Evolutionary conservation across 495 filamentous ascomycete genomes (phyloP), one percentile per base, ranked within the genome.

Genomic region (Podospora conica): DNA sequence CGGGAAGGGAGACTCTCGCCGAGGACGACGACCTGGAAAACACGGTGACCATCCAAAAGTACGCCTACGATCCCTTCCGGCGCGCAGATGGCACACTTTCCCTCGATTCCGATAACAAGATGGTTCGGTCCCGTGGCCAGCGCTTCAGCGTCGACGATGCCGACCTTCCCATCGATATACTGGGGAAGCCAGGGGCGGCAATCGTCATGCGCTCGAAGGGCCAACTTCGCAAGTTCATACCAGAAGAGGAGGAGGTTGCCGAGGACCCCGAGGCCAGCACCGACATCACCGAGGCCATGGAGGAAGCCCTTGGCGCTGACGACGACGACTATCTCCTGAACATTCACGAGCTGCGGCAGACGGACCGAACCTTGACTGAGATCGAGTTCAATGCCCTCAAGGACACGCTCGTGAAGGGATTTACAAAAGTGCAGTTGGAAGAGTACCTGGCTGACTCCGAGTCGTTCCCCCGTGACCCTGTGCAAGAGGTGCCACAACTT

Each of bases 291-390:
- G 10, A 60, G 18, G 4, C 11, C 3, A 57, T 83, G 10, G 65
- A 74, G 1, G 66, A 68, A 11, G 74, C 55, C 12, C 53, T 62
- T 21, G 53, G 68, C 9, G 57, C 73, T 3, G 60, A 59, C 1
- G 20, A 61, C 6, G 56, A 78, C 8, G 78, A 82, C 20, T 67
- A 78, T 8, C 54, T 76, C 5, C 66, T 74, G 48, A 79, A 81
- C 67, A 81, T 86, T 63, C 69, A 81, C 53, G 69, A 71, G 28
- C 71, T 85, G 15, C 73, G 69, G 63, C 83, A 0, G 57, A 65
- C 8, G 69, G 66, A 2, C 69, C 71, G 55, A 20, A 53, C 71
- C 23, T 54, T 82, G n/a, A 68, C 60, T 0, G 68, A 76, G 27
- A 71, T 67, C 5, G 73, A 80, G 3, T 82, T 83, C 58, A 69